Evolutionary conservation across 106 monocot genomes (phyloP), one percentile per base, ranked within the genome.

Genomic region (Chionographis japonica): DNA sequence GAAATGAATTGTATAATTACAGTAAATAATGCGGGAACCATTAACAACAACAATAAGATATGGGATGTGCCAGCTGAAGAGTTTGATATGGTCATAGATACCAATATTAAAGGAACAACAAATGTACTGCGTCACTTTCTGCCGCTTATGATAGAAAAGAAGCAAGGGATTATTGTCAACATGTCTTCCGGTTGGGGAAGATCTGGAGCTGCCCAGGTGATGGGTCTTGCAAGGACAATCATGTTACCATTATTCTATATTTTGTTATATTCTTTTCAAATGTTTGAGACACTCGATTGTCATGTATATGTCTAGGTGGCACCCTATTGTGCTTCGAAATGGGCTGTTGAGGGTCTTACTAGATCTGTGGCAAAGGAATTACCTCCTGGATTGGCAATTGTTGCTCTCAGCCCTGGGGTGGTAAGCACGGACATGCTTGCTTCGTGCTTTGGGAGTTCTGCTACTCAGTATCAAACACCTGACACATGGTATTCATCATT

Each of bases 11-110:
- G 12, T 38, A 19, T 54, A 6, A 5, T 80, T 84, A 16, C 83
- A 92, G 95, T 95, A 55, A 95, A 95, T 72, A 95, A 89, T 74
- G 95, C 95, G 0, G 95, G 95, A 17, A 64, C 91, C 13, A 95
- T 95, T 77, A 95, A 95, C 73, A 88, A 84, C 72, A 95, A 95
- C 64, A 89, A 84, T 66, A 95, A 95, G 71, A 82, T 92, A 68
- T 95, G 95, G 95, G 73, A 77, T 36, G 84, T 95, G 11, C 79
- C 92, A 57, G 86, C 78, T 39, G 95, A 95, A 80, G 95, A 95
- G 65, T 95, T 95, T 82, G 95, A 95, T 70, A 78, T 78, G 61
- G 92, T 95, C 3, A 79, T 92, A 10, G 95, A 95, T 74, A 89
- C 86, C 40, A 95, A 95, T 80, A 72, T 95, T 61, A 95, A 95